phyloP scores from a whole-genome alignment of 225 moss, liverwort and hornwort species.

The Sphagnum tenellum region DNA sequence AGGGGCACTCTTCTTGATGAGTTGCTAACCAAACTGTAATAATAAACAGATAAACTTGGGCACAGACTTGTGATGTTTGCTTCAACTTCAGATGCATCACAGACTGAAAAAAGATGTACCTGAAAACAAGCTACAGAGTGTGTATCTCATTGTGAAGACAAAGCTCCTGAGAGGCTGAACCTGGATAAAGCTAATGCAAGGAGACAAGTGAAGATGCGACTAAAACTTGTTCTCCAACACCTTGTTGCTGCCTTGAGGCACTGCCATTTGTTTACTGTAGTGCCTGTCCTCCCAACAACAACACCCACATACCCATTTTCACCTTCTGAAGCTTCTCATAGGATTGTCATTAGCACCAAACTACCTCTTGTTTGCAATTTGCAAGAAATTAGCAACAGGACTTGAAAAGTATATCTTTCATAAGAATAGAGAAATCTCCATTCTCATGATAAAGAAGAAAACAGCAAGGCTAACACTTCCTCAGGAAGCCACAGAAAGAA shows the following conservation, averaged over 20 bases:
- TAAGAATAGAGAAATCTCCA: no score
- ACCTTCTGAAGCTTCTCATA: no score
- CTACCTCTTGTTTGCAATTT: not conserved
- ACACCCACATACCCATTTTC: no score
- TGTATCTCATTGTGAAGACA: not conserved
- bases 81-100: no score
- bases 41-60: no score
- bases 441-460: no score
- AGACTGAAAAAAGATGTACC: not conserved
- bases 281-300: conserved; percentile 9
- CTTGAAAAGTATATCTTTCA: no score
- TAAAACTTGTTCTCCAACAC: conserved; percentile 32
- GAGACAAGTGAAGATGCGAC: conserved; percentile 28
- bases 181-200: conserved; percentile 14
- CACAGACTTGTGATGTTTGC: no score
- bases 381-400: not conserved
- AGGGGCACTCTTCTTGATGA: conserved; percentile 12
- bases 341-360: not conserved
- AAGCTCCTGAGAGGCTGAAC: conserved; percentile 3
- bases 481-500: no score
- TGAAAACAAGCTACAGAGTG: not conserved
- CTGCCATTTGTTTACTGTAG: conserved; percentile 20
- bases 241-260: conserved; percentile 10
- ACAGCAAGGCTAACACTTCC: no score
- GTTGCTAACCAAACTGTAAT: no score